Percentiles rank a stretch among this genome's conserved stretches.
Conservation (phyloP, 148 eudicot genomes). For the Heliosperma pusillum region DNA sequence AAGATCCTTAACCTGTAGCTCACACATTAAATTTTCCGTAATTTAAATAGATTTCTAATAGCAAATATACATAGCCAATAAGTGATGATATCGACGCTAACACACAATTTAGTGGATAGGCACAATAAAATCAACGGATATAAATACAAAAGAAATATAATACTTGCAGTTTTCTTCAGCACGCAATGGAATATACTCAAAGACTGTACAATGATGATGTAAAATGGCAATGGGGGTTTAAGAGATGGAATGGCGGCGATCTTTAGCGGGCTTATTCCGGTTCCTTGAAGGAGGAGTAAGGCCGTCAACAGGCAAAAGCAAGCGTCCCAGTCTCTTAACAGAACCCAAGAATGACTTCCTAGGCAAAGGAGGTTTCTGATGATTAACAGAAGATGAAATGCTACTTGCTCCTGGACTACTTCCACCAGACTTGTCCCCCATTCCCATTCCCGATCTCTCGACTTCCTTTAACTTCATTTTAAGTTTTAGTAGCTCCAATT, state of each 20-base stretch:
- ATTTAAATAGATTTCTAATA: too few relatives aligned
- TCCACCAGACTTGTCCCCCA: conserved; percentile 20
- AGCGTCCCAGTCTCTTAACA: conserved; percentile 61
- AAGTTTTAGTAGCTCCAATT: conserved; percentile 66
- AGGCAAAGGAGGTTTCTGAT: conserved; percentile 55
- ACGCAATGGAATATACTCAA: conserved; percentile 16
- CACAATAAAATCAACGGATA: neutral
- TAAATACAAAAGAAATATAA: neutral
- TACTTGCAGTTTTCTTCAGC: conserved; percentile 9
- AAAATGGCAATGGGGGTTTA: conserved; percentile 13
- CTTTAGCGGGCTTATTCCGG: conserved; percentile 41
- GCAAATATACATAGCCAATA: neutral
- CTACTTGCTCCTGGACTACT: conserved; percentile 36
- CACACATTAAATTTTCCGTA: too few relatives aligned
- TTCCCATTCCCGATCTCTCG: conserved; percentile 35
- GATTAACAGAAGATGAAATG: conserved; percentile 18
- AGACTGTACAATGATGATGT: conserved; percentile 26
- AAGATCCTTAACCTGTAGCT: too few relatives aligned
- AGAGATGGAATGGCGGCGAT: conserved; percentile 64
- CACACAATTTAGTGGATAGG: conserved; percentile 7
- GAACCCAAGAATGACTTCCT: conserved; percentile 56
- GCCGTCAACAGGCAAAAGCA: conserved; percentile 41
- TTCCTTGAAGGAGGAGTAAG: conserved; percentile 33
- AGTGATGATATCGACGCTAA: conserved; percentile 9
- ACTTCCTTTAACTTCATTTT: conserved; percentile 62